phyloP scores from a whole-genome alignment of 805 yeast genomes.

The Danielozyma ontarioensis region DNA sequence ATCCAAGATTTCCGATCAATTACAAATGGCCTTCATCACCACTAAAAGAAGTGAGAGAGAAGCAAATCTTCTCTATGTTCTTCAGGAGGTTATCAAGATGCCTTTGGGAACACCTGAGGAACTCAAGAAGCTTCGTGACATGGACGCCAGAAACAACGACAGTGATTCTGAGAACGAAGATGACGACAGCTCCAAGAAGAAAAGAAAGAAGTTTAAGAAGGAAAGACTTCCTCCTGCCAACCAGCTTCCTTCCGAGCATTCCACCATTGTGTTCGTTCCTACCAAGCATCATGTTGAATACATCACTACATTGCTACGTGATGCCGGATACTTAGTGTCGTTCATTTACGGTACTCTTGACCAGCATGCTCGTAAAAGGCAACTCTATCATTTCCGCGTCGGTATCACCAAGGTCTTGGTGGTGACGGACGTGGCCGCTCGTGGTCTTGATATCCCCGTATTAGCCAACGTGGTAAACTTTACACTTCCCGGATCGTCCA shows the following conservation, averaged over 20 bases:
- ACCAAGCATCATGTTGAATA: conserved; percentile 98
- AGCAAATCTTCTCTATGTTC: conserved; percentile 69
- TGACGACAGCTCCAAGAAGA: conserved; percentile 28
- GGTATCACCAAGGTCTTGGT: conserved; percentile 85
- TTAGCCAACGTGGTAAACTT: conserved; percentile 92
- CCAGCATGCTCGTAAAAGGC: conserved; percentile 90
- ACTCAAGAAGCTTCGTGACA: conserved; percentile 44
- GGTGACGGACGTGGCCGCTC: conserved; percentile 97
- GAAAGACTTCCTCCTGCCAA: conserved; percentile 71
- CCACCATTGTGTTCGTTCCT: conserved; percentile 93
- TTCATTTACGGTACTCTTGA: conserved; percentile 92
- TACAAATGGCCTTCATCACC: conserved; percentile 84
- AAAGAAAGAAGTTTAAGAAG: conserved; percentile 37
- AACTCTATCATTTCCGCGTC: conserved; percentile 74
- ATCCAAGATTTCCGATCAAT: conserved; percentile 79
- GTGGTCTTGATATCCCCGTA: conserved; percentile 98
- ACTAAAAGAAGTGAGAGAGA: conserved; percentile 85
- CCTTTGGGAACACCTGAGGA: conserved; percentile 77
- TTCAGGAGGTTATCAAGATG: conserved; percentile 80
- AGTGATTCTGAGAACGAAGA: conserved; percentile 51
- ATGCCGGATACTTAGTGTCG: conserved; percentile 81
- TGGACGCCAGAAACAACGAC: conserved; percentile 45
- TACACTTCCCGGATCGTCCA: conserved; percentile 86
- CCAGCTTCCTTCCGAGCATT: conserved; percentile 74
- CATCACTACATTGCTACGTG: conserved; percentile 61